Conservation (phyloP, 495 filamentous ascomycete species). For the Aspergillus incahuasiensis region DNA sequence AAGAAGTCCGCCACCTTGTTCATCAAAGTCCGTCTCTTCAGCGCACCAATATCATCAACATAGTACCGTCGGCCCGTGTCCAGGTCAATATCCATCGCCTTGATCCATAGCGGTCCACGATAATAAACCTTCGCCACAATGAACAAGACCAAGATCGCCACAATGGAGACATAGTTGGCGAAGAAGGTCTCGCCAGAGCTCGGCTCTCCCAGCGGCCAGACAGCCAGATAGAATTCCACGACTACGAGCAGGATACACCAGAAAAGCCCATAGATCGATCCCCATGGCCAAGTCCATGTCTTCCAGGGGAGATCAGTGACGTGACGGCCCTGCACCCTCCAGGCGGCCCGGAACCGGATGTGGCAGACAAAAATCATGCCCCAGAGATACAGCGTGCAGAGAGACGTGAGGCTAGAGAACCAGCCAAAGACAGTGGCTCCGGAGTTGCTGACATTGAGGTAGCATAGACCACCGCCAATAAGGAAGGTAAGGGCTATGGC, state of each 20-base stretch:
- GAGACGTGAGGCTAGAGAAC: conserved; percentile 52
- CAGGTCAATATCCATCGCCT: conserved; percentile 26
- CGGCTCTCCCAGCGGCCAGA: conserved; percentile 21
- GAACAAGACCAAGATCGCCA: conserved; percentile 23
- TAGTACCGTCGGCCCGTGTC: conserved; percentile 24
- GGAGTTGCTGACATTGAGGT: conserved; percentile 46
- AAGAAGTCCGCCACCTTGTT: not conserved
- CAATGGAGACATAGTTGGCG: conserved; percentile 25
- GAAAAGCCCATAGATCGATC: conserved; percentile 20
- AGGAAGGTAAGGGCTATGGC: conserved; percentile 39
- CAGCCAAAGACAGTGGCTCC: conserved; percentile 53
- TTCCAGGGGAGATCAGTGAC: conserved; percentile 65
- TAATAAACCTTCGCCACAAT: conserved; percentile 18
- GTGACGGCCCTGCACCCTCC: conserved; percentile 55
- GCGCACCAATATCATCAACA: conserved; percentile 9
- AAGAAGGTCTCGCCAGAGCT: conserved; percentile 24
- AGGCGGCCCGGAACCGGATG: conserved; percentile 58
- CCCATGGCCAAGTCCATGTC: conserved; percentile 30
- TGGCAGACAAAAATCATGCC: conserved; percentile 52
- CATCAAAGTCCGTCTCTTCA: not conserved
- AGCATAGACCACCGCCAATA: conserved; percentile 43
- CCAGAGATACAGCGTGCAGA: conserved; percentile 54
- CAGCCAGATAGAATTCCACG: conserved; percentile 24
- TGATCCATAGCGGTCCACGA: conserved; percentile 27
- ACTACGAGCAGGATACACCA: conserved; percentile 27